Base-by-base conservation (phyloP, 805 yeast species). In the Wickerhamiella alocasiicola region DNA sequence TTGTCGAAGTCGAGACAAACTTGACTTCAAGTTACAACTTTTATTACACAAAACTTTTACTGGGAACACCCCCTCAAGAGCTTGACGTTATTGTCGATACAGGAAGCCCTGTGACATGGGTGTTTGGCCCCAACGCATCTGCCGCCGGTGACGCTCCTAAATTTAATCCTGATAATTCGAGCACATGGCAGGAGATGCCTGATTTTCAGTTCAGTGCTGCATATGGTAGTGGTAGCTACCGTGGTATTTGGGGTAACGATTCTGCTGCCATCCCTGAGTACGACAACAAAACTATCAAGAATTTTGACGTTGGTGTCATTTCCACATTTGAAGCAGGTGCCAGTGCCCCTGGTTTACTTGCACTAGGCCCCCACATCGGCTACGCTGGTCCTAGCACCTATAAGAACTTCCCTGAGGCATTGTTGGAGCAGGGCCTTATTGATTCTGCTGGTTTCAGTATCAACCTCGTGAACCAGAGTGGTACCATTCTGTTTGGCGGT, bases 31-130 rank as follows among this genome's bases (percentile, higher is more conserved):
- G 53, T 16, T 57, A 56, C 48, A 56, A 56, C 46, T 58, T 57
- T 46, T 67, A 62, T 50, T 48, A 62, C 40, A 54, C 59, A 11
- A 48, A 53, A 30, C 39, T 61, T 17, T 37, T 47, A 12, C 45
- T 69, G 15, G 75, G 76, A 12, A 59, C 63, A 2, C 71, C 72
- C 4, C 51, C 59, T 5, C 71, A 68, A 46, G 52, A 56, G 23
- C 44, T 69, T 12, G 59, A 60, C 12, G 66, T 68, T 3, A 55
- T 64, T 23, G 49, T 70, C 32, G 75, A 70, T 49, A 67, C 74
- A 3, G 74, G 74, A 3, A 67, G 72, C 6, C 65, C 72, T 0
- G 71, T 67, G 44, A 50, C 69, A 27, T 69, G 74, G 74, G 63
- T 68, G 4, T 63, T 60, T 50, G 61, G 64, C 28, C 55, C 62